These are phyloP conservation scores for Thozetella sp. DNA, from an alignment of 495 filamentous ascomycete genomes.

Conservation along the genomic window DNA sequence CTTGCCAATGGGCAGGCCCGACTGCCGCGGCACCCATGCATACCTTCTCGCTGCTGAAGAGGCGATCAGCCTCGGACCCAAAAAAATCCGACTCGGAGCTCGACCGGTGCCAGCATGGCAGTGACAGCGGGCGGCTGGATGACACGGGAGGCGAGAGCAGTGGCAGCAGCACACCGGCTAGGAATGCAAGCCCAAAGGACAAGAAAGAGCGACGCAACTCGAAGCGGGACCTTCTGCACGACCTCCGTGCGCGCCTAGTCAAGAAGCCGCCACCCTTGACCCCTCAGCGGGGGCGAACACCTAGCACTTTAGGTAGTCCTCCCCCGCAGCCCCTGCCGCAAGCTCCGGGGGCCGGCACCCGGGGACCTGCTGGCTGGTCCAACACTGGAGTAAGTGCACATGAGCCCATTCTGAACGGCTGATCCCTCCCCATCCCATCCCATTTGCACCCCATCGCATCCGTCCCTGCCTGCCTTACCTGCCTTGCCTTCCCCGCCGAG, in stretches of 20 bases:
- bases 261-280: constrained; percentile 21
- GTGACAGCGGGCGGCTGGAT: constrained; percentile 12
- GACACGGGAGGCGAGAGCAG: constrained; percentile 6
- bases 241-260: constrained; percentile 24
- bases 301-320: too few species aligned
- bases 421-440: neutral
- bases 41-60: constrained; percentile 27
- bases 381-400: neutral
- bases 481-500: neutral
- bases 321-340: constrained; percentile 14
- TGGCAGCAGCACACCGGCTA: constrained; percentile 3
- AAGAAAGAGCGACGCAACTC: constrained; percentile 29
- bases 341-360: neutral
- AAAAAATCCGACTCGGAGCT: constrained; percentile 11
- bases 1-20: neutral
- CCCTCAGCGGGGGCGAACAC: constrained; percentile 27
- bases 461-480: neutral
- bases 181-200: constrained; percentile 8
- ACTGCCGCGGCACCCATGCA: constrained; percentile 19
- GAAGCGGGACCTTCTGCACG: constrained; percentile 35
- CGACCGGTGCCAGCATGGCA: constrained; percentile 8
- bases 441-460: neutral
- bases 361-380: neutral
- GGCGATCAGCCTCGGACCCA: constrained; percentile 16
- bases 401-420: neutral